Conservation (phyloP, 352 stramenopile genomes). For the Phytophthora sp. region DNA sequence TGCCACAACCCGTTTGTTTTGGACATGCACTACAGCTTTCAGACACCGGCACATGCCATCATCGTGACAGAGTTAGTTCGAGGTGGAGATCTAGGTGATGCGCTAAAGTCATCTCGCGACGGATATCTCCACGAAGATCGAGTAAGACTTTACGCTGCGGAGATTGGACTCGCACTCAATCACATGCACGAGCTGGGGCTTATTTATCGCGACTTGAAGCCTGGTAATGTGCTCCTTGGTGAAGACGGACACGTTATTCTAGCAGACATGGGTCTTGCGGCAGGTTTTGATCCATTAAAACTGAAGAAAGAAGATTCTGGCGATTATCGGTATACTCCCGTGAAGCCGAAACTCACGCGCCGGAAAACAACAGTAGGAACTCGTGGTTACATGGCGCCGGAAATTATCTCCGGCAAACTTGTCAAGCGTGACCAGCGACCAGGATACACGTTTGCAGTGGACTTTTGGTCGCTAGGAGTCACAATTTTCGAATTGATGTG, state of each 20-base stretch:
- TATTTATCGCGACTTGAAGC: constrained; percentile 91
- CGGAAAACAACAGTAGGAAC: constrained; percentile 88
- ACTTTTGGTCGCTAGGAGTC: constrained; percentile 86
- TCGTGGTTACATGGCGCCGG: constrained; percentile 91
- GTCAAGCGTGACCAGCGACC: constrained; percentile 78
- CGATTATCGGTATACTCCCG: constrained; percentile 53
- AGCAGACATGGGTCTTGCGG: constrained; percentile 88
- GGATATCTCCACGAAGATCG: constrained; percentile 80
- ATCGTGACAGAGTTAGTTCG: constrained; percentile 90
- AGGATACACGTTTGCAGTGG: constrained; percentile 78
- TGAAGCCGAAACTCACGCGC: constrained; percentile 65
- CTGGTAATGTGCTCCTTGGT: constrained; percentile 88
- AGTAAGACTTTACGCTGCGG: constrained; percentile 80
- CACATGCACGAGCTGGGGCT: constrained; percentile 90
- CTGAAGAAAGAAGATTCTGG: constrained; percentile 60
- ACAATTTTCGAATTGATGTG: constrained; percentile 91
- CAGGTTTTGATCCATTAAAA: constrained; percentile 58
- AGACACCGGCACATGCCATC: constrained; percentile 84
- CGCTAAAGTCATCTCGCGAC: constrained; percentile 71
- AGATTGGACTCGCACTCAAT: constrained; percentile 86
- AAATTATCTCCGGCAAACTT: constrained; percentile 90
- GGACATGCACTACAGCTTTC: constrained; percentile 92
- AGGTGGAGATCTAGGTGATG: constrained; percentile 78
- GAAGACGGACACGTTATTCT: constrained; percentile 91
- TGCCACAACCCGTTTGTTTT: constrained; percentile 91